Evolutionary conservation across 345 rosid species (phyloP).

Genomic region (Aquilaria yunnanensis): DNA sequence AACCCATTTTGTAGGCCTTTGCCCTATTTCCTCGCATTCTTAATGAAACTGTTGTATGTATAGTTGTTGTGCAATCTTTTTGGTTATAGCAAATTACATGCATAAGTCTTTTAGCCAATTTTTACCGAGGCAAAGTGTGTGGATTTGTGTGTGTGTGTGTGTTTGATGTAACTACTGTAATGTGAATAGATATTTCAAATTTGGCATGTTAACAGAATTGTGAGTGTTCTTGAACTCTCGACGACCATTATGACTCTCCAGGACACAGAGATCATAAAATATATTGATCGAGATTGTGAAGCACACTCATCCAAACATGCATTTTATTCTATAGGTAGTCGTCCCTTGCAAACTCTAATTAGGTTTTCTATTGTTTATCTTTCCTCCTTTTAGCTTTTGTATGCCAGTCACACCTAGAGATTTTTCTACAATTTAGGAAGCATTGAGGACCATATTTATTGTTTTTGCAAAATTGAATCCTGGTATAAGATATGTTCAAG

Average conservation of each 20-base stretch:
- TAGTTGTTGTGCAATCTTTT: too few relatives aligned
- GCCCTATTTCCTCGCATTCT: too few relatives aligned
- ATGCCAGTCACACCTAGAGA: conserved; percentile 13
- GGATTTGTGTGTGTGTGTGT: too few relatives aligned
- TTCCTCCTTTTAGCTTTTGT: background rate
- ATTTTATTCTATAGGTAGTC: conserved; percentile 80
- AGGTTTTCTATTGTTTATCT: conserved; percentile 28
- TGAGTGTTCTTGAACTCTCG: background rate
- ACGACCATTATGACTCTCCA: conserved; percentile 21
- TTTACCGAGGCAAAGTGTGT: too few relatives aligned
- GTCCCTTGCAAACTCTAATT: conserved; percentile 56
- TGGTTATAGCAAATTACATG: too few relatives aligned
- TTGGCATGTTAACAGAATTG: background rate
- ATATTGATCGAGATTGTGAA: conserved; percentile 81
- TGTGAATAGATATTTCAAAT: background rate
- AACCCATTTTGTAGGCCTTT: too few relatives aligned
- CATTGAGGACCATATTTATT: conserved; percentile 58
- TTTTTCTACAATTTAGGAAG: conserved; percentile 41
- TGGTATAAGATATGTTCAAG: conserved; percentile 93
- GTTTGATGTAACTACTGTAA: too few relatives aligned
- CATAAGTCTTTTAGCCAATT: too few relatives aligned
- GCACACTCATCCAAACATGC: conserved; percentile 91
- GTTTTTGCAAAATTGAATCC: conserved; percentile 87
- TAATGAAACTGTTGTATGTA: too few relatives aligned
- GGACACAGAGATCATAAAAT: conserved; percentile 80